Base-by-base conservation (phyloP, 2,329 filamentous ascomycete genomes). In the Colletotrichum sp. region DNA sequence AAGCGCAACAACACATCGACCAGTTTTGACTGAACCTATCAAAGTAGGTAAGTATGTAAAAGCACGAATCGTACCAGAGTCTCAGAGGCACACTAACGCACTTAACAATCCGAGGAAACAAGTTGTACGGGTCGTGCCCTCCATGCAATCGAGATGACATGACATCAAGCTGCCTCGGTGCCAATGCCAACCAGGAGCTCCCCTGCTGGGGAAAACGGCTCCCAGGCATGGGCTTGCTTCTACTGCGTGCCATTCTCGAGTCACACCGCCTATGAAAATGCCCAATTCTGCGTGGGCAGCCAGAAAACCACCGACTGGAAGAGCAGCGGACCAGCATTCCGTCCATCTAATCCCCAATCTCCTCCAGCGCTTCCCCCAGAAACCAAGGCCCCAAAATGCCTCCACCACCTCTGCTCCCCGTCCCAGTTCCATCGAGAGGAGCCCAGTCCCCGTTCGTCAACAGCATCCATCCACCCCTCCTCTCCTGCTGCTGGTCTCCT, bases 121-220 rank as follows among this genome's bases (percentile, higher is more conserved):
- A 28, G 52, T 32, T 25, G 43, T 34, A 39, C 34, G n/a, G 70
- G n/a, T 68, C 27, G 70, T 73, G 70, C 39, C 56, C 70, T 61
- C 34, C 65, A 69, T 68, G 64, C 55, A 52, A 68, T 52, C 48
- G 70, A 71, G 70, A 72, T 61, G 52, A 61, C 55, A 39, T 39
- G 66, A 58, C 66, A 74, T 56, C 65, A 74, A 73, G 71, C 60
- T 48, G 28, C 34, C 48, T 55, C 34, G 36, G 60, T 71, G 52
- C 22, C 25, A 65, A 16, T 60, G 6, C 3, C 34, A 25, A 7
- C 60, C 32, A 68, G 60, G 67, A 60, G 52, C 16, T 60, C 8
- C 64, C 62, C 64, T 66, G 56, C 55, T 48, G 66, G 34, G 32
- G 62, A 43, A 64, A 64, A 64, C 62, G 62, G 34, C 36, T 36